Conservation (phyloP, 441 rosid species). For the Macaranga tanarius region DNA sequence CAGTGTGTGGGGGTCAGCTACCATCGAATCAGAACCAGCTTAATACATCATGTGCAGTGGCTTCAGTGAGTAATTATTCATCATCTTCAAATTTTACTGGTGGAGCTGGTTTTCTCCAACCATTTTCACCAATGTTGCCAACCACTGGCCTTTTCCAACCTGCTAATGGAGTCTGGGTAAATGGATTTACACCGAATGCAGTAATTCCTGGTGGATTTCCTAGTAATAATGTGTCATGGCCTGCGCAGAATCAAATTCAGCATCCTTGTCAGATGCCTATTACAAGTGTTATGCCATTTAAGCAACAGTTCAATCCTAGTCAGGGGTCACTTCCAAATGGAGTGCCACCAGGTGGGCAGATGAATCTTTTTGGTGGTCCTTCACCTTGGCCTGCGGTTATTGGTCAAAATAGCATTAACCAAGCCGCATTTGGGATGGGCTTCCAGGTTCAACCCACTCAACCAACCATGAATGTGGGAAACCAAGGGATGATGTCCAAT, state of each 20-base stretch:
- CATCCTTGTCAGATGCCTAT: constrained; percentile 49
- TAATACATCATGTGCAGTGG: constrained; percentile 22
- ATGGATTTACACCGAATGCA: constrained; percentile 28
- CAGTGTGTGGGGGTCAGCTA: constrained; percentile 22
- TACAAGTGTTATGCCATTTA: constrained; percentile 45
- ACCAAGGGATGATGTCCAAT: constrained; percentile 30
- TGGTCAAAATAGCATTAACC: constrained; percentile 60
- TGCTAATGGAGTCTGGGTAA: constrained; percentile 41
- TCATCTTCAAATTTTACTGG: constrained; percentile 36
- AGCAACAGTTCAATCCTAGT: constrained; percentile 53
- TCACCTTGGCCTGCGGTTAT: constrained; percentile 47
- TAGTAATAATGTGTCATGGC: constrained; percentile 44
- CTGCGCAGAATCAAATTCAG: constrained; percentile 47
- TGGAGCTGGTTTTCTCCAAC: constrained; percentile 32
- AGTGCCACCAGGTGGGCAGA: constrained; percentile 40
- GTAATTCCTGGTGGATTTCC: constrained; percentile 40
- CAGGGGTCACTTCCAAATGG: constrained; percentile 43
- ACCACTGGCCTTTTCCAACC: constrained; percentile 32
- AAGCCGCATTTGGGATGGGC: constrained; percentile 41
- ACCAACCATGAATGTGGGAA: constrained; percentile 29
- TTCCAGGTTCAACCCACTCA: constrained; percentile 38
- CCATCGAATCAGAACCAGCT: constrained; percentile 30
- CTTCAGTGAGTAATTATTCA: constrained; percentile 31
- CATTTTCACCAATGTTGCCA: constrained; percentile 39
- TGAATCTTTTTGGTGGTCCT: constrained; percentile 42